Conservation (phyloP, 352 stramenopile species). For the Globisporangium nodosum region DNA sequence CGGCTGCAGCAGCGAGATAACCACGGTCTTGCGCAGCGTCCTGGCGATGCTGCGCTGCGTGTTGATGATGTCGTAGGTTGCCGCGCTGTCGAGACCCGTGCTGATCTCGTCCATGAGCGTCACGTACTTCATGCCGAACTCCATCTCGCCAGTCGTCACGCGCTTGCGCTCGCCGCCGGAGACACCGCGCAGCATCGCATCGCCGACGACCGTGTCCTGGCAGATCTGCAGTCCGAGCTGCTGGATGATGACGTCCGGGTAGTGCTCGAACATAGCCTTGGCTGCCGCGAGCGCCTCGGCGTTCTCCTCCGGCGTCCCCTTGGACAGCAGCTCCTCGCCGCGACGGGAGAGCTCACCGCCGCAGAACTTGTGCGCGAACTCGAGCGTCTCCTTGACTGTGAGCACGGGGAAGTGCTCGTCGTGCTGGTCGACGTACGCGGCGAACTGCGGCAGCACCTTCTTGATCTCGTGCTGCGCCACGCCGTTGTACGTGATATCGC, state of each 20-base stretch:
- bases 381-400: slow-evolving; percentile 52
- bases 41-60: slow-evolving; percentile 35
- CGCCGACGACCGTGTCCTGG: slow-evolving; percentile 13
- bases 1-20: slow-evolving; percentile 54
- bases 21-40: slow-evolving; percentile 36
- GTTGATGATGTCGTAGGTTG: slow-evolving; percentile 88
- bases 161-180: slow-evolving; percentile 22
- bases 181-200: slow-evolving; percentile 39
- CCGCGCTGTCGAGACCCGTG: slow-evolving; percentile 86
- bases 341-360: slow-evolving; percentile 16
- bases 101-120: slow-evolving; percentile 86
- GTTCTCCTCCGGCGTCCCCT: slow-evolving; percentile 1
- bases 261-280: background rate
- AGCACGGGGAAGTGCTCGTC: slow-evolving; percentile 46
- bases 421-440: slow-evolving; percentile 38
- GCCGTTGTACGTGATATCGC: slow-evolving; percentile 18
- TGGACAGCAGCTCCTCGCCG: background rate
- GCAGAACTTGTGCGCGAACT: slow-evolving; percentile 37
- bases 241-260: slow-evolving; percentile 1
- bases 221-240: slow-evolving; percentile 3
- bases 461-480: background rate
- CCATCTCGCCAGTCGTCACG: too few relatives aligned
- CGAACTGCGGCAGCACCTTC: slow-evolving; percentile 26
- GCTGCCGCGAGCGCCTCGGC: background rate
- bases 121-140: slow-evolving; percentile 18